Evolutionary conservation across 768 basidiomycete species (phyloP), one percentile per base, ranked within the genome.

Genomic region (Termitomyces eurrhizus): DNA sequence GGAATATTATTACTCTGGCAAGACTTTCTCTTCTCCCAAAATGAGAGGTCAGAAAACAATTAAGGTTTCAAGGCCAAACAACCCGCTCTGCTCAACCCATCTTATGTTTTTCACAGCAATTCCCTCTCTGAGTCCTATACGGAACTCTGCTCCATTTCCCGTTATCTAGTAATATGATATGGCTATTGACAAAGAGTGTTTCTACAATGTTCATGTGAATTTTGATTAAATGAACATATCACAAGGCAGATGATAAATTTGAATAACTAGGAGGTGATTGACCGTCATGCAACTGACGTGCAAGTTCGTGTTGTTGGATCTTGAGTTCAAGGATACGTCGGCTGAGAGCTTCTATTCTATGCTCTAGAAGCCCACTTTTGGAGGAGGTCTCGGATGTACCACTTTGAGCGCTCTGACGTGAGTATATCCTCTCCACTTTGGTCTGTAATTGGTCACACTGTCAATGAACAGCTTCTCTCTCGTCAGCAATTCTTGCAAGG

Each of bases 1-100:
- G 86, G 86, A 0, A 68, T 72, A 8, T 77, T 97, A 11, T 80
- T 95, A 7, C 86, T 93, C 9, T 98, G 95, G 95, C 80, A 77
- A 57, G 78, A 88, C 60, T 97, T 83, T 68, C 81, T 84, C 3
- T 90, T 84, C 68, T 73, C 73, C 21, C 82, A 80, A 2, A 79
- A 74, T 0, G 78, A 80, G 44, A 73, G 83, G 26, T 69, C 74
- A 9, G 85, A 87, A 53, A 65, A 57, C 24, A 75, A 79, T 6
- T 85, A 88, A 67, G 86, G 84, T 0, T 72, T 70, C 6, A 76
- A 70, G 57, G 67, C 70, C 18, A 73, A 72, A 4, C 83, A 82
- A 63, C 65, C 62, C 45, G 69, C 74, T 11, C 68, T 81, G 4
- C 57, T 69, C 18, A 57, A 64, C 29, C 65, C 62, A 2, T 68